Base-by-base conservation (phyloP, 2,329 filamentous ascomycete genomes). In the Ophiocordyceps robertsii region DNA sequence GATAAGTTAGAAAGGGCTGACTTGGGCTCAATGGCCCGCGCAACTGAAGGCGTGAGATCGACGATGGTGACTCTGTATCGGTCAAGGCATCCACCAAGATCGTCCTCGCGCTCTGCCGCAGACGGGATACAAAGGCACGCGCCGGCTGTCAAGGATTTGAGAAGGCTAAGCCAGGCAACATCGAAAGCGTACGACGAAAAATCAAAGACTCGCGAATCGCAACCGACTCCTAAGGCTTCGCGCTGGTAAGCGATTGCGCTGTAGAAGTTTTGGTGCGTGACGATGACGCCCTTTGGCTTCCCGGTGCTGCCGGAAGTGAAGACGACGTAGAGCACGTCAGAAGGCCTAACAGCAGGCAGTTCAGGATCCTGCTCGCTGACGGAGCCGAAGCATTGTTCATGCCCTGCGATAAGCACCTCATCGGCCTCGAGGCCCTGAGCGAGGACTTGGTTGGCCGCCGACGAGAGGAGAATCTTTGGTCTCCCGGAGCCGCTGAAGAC, bases 291-390 rank as follows among this genome's bases (percentile, higher is more conserved):
- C 31, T 56, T 57, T 2, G 55, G 51, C 2, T 42, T 47, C 1
- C 52, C 55, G 0, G 54, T 57, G 14, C 46, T 53, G 5, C 53
- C 55, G 2, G 51, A 53, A 0, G 55, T 57, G 17, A 56, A 57
- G 7, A 54, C 24, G 0, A 50, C 43, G 40, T 55, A 58, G 11
- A 51, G 19, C 3, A 45, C 7, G 27, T 44, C 39, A 1, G 41
- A 38, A 3, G 47, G 40, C 12, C 9, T 11, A 12, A 45, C 39
- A 14, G 36, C 31, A 2, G 45, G 47, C 13, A 49, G 41, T 12
- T 29, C 14, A 11, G 17, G 14, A 40, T 13, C 6, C 31, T 29
- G 14, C 11, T 32, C 31, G 3, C 5, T 16, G n/a, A 12, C n/a
- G 4, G 14, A 3, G 3, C 19, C 19, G n/a, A 29, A n/a, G 14